Evolutionary conservation across 1,139 yeast genomes (phyloP), one percentile per base, ranked within the genome.

Genomic region (Candida sp.): DNA sequence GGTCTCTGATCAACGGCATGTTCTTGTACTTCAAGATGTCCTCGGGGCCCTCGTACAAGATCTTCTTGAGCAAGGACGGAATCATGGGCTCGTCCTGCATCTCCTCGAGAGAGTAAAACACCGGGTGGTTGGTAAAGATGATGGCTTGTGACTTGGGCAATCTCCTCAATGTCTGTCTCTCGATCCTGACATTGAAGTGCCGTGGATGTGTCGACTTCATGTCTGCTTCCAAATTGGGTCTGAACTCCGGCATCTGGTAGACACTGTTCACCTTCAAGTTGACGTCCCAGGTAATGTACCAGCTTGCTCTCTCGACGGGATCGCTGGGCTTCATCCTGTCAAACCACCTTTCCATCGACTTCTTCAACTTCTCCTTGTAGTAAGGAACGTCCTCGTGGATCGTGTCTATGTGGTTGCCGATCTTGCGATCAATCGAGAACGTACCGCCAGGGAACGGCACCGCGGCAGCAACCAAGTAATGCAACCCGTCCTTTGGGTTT

Each of bases 371-470:
- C 50, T 83, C 83, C 57, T 83, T 75, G 60, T 87, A 88, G 62
- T 86, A 86, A 1, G 96, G 94, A 38, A 88, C 94, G 8, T 82
- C 87, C 8, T 75, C 79, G 63, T 88, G 94, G 57, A 88, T 86
- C 7, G 75, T 71, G 65, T 87, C 90, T 44, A 87, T 66, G 50
- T 78, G 80, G 59, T 76, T 77, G 25, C 92, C 93, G 43, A 87
- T 60, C 58, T 86, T 86, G 44, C 77, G 62, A 57, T 73, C 66
- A 51, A 86, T 82, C 45, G 87, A 86, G 67, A 86, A 87, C 1
- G 86, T 82, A 4, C 92, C 92, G 33, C 92, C 93, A 1, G 92
- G 91, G 66, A 86, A 86, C 6, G 92, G 90, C 33, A 87, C 92
- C 0, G 88, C 90, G 3, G 89, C 91, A 1, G 90, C 93, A 41